Percentiles rank a stretch among this genome's conserved stretches.
Conservation (phyloP, 202 grass and related monocot species). For the Saccharum hybrid region DNA sequence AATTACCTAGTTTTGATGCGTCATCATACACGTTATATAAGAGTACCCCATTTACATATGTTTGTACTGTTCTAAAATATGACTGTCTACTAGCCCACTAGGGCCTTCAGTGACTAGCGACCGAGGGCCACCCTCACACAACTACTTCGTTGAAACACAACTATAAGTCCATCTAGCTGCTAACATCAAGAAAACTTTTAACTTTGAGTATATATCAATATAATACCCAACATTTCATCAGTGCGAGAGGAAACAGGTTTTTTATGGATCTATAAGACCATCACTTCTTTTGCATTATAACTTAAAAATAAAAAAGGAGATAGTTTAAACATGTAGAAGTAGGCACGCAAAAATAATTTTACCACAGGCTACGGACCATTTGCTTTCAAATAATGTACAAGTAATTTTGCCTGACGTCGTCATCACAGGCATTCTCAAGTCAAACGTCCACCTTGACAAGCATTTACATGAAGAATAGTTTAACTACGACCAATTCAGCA, state of each 20-base stretch:
- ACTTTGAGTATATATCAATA: neutral
- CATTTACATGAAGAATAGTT: conserved; percentile 27
- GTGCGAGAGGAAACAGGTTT: too few relatives aligned
- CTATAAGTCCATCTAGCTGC: neutral
- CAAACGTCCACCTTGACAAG: conserved; percentile 28
- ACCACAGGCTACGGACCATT: neutral
- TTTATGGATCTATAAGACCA: too few relatives aligned
- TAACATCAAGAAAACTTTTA: neutral
- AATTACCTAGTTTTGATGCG: too few relatives aligned
- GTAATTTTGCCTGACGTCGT: neutral
- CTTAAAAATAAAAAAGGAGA: neutral
- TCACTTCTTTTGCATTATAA: neutral
- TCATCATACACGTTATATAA: too few relatives aligned
- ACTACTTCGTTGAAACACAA: neutral
- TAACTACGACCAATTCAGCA: conserved; percentile 34
- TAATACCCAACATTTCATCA: too few relatives aligned
- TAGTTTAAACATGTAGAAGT: neutral
- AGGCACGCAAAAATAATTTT: neutral
- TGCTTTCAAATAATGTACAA: neutral
- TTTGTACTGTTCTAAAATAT: neutral
- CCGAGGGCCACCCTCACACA: too few relatives aligned
- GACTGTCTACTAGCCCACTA: too few relatives aligned
- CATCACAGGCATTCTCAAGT: conserved; percentile 11
- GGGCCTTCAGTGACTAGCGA: too few relatives aligned
- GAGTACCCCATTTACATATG: neutral